Conservation (phyloP, 2,329 filamentous ascomycete species). For the Penicillium nordicum region DNA sequence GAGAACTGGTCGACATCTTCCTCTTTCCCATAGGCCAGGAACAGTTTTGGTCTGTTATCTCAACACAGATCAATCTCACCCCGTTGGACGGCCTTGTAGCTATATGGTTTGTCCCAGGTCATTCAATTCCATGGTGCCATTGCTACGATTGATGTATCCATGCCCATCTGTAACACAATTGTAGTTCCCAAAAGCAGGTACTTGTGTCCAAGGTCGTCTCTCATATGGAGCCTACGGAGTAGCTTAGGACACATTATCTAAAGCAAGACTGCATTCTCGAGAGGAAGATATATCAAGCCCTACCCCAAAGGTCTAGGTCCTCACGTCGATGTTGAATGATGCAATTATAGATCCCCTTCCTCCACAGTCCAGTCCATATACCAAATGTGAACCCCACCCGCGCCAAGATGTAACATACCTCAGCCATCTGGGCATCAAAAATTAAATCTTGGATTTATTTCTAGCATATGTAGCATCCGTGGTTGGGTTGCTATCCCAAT, state of each 20-base stretch:
- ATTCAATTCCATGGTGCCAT: background rate
- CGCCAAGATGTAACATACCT: background rate
- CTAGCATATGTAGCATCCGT: background rate
- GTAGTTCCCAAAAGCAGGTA: background rate
- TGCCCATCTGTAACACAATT: background rate
- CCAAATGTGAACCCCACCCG: slow-evolving; percentile 1
- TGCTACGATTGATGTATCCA: background rate
- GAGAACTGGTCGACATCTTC: slow-evolving; percentile 1
- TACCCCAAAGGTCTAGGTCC: slow-evolving; percentile 2
- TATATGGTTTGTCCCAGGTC: background rate
- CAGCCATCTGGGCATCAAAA: background rate
- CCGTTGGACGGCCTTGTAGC: slow-evolving; percentile 1
- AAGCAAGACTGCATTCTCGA: background rate
- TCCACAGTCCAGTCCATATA: slow-evolving; percentile 1
- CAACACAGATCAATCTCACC: background rate
- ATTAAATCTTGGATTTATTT: background rate
- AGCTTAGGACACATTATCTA: too few species aligned
- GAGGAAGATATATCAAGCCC: background rate
- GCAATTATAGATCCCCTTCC: background rate
- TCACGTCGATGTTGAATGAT: background rate
- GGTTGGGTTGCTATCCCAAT: background rate
- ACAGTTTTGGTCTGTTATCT: background rate
- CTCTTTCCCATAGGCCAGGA: background rate
- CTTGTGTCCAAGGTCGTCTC: background rate
- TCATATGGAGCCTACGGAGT: too few species aligned